Evolutionary conservation across 495 filamentous ascomycete genomes (phyloP), one percentile per base, ranked within the genome.

Genomic region (Talaromyces stipitatus): DNA sequence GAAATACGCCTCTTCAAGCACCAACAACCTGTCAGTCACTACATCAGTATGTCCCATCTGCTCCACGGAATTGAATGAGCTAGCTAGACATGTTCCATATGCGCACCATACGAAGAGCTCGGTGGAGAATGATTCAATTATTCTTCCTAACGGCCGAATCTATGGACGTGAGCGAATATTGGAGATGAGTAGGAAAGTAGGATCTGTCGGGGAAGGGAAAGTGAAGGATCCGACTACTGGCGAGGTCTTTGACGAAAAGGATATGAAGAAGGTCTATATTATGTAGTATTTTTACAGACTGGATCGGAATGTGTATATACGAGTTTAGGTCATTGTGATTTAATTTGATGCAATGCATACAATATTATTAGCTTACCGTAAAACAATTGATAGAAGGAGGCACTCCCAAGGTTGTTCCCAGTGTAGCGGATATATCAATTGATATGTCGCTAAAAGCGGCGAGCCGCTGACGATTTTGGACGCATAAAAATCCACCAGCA

Each of bases 101-200:
- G 94, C 94, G 22, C 87, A 95, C 61, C 94, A 98, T 66, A 87
- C 85, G 46, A 94, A 95, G 76, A 96, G 91, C 66, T 86, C 88
- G 58, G 86, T 97, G 22, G 91, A 96, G 67, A 84, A 78, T 32
- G 92, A 97, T 63, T 79, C 92, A 8, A 81, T 96, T 20, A 78
- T 97, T 33, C 69, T 98, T 57, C 92, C 92, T 11, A 97, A 96
- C 72, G 84, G 85, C 6, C 79, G 90, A 54, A 84, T 95, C 26
- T 96, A 96, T 65, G 91, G 92, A 18, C 78, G 85, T 50, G 81
- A 85, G 48, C 78, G 87, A 47, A 72, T 97, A 60, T 69, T 85
- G 59, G 83, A 87, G 57, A 84, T 91, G 69, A 89, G 89, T 61
- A 79, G 78, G 62, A 96, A 92, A 71, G 58, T 72, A 18, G 72